phyloP scores from a whole-genome alignment of 2,329 filamentous ascomycete species.

The Cladosporium oxysporum region DNA sequence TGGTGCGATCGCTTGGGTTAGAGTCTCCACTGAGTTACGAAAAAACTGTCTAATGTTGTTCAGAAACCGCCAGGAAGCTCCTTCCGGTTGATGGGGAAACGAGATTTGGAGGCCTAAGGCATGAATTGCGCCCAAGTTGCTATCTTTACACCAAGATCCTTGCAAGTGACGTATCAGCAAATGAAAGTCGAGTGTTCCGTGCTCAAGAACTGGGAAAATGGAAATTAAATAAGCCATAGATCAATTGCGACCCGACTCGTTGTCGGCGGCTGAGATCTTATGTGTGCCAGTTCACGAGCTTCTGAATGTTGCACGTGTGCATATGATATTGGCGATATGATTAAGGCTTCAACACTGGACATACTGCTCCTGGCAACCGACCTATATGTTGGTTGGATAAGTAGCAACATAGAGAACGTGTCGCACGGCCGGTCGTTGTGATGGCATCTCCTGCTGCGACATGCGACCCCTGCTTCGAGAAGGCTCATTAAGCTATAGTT shows the following conservation, averaged over 20 bases:
- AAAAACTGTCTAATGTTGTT: neutral
- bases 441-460: neutral
- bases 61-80: neutral
- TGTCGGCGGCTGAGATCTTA: neutral
- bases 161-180: neutral
- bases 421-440: neutral
- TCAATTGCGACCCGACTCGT: neutral
- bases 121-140: neutral
- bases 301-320: neutral
- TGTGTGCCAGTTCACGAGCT: neutral
- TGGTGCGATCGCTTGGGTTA: slow-evolving; percentile 4
- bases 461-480: neutral
- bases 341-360: neutral
- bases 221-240: neutral
- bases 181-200: neutral
- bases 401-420: neutral
- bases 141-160: neutral
- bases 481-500: neutral
- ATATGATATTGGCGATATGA: neutral
- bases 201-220: neutral
- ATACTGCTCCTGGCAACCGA: neutral
- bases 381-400: neutral
- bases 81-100: slow-evolving; percentile 3
- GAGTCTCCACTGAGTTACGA: slow-evolving; percentile 11
- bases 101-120: neutral